Evolutionary conservation across 176 grass and related monocot genomes (phyloP).

Genomic region (Tuctoria greenei): DNA sequence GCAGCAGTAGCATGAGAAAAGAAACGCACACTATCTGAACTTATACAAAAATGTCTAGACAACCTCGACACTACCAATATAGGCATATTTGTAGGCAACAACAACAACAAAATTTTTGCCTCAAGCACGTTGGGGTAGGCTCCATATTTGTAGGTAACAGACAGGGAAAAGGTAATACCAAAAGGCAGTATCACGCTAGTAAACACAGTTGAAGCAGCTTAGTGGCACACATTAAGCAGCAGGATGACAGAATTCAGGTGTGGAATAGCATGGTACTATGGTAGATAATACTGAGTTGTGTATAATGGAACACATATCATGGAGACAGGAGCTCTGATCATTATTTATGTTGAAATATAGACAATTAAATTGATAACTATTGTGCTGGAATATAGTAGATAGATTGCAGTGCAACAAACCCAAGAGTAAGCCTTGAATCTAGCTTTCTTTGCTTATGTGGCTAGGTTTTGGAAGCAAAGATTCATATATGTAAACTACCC

Average conservation of each 20-base stretch:
- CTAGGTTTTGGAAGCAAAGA: conserved; percentile 3
- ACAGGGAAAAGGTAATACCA: background rate
- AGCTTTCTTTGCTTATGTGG: background rate
- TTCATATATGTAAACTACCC: conserved; percentile 10
- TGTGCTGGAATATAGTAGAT: background rate
- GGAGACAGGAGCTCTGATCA: background rate
- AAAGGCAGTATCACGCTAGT: background rate
- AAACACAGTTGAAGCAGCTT: background rate
- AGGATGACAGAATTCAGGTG: background rate
- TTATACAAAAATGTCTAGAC: background rate
- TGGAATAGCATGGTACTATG: background rate
- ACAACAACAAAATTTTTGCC: no score
- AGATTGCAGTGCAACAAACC: background rate
- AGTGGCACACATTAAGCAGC: background rate
- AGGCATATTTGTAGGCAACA: background rate
- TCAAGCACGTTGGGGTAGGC: no score
- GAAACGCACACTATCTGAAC: background rate
- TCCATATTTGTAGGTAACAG: background rate
- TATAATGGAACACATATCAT: background rate
- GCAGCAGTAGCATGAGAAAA: conserved; percentile 18
- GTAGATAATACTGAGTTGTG: background rate
- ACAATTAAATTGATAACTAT: background rate
- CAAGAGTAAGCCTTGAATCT: background rate
- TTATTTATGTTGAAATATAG: background rate
- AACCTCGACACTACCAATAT: no score